phyloP scores from a whole-genome alignment of 108 stramenopile species.

The Cyclostephanos tholiformis region DNA sequence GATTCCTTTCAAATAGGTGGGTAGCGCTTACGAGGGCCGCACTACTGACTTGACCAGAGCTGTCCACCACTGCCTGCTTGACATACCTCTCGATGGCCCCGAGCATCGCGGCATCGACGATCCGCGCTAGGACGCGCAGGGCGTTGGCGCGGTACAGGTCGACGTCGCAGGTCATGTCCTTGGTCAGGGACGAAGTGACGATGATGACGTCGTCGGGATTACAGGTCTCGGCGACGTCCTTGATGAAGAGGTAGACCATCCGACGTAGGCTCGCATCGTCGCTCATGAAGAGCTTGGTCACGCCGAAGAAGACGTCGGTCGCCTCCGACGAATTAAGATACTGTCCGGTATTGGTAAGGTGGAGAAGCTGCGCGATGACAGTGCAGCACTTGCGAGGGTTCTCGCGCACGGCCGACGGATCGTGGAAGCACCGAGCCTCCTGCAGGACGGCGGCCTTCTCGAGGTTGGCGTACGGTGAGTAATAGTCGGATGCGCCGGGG shows the following conservation, averaged over 20 bases:
- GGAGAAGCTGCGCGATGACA: constrained; percentile 97
- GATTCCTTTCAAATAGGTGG: constrained; percentile 71
- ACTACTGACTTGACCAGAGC: constrained; percentile 92
- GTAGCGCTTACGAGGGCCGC: constrained; percentile 92
- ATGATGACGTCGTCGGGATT: constrained; percentile 99
- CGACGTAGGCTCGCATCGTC: constrained; percentile 86
- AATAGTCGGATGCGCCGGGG: constrained; percentile 52
- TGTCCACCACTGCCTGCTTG: constrained; percentile 99
- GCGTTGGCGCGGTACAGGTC: constrained; percentile 99
- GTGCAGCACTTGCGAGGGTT: constrained; percentile 97
- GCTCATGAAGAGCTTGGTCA: constrained; percentile 99
- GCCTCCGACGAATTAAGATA: constrained; percentile 78
- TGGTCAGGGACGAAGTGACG: constrained; percentile 96
- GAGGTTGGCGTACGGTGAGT: constrained; percentile 93
- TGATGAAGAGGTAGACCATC: constrained; percentile 99
- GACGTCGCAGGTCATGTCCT: constrained; percentile 99
- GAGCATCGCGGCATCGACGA: constrained; percentile 98
- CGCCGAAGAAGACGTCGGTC: constrained; percentile 98
- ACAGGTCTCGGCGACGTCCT: constrained; percentile 98
- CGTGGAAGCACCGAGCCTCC: constrained; percentile 97
- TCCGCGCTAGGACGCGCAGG: constrained; percentile 94
- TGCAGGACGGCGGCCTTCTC: constrained; percentile 98
- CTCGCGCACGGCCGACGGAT: constrained; percentile 93
- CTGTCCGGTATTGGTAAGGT: constrained; percentile 86
- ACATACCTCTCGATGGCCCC: constrained; percentile 98